Conservation (phyloP, 2,329 filamentous ascomycete species). For the Delphinella strobiligena region DNA sequence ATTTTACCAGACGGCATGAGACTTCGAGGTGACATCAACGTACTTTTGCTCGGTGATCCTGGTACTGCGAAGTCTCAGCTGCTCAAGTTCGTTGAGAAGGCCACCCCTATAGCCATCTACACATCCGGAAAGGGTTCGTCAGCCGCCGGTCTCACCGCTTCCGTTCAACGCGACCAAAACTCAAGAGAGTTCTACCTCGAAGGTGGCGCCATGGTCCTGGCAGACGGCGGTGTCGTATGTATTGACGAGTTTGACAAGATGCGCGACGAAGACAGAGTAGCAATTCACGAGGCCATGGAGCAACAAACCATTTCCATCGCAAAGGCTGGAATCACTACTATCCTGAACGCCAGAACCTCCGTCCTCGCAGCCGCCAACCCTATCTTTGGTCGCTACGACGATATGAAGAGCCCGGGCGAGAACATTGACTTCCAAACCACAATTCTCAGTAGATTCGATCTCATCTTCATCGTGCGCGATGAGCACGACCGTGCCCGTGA, state of each 20-base stretch:
- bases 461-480: constrained; percentile 98
- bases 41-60: constrained; percentile 88
- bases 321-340: constrained; percentile 96
- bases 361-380: constrained; percentile 94
- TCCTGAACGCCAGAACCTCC: constrained; percentile 88
- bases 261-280: constrained; percentile 93
- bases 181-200: constrained; percentile 96
- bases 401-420: constrained; percentile 92
- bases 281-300: constrained; percentile 99
- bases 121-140: constrained; percentile 97
- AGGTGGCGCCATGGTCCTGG: constrained; percentile 95
- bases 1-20: constrained; percentile 97
- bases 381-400: constrained; percentile 94
- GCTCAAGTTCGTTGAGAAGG: constrained; percentile 94
- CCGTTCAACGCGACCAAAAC: constrained; percentile 82
- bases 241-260: constrained; percentile 99
- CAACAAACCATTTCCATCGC: constrained; percentile 99
- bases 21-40: constrained; percentile 94
- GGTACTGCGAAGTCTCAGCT: constrained; percentile 97
- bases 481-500: constrained; percentile 84
- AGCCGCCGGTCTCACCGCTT: constrained; percentile 91
- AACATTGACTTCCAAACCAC: constrained; percentile 99
- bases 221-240: constrained; percentile 91
- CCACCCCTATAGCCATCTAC: constrained; percentile 92
- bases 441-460: constrained; percentile 94